Conservation (phyloP, 495 filamentous ascomycete genomes). For the Letharia columbiana region DNA sequence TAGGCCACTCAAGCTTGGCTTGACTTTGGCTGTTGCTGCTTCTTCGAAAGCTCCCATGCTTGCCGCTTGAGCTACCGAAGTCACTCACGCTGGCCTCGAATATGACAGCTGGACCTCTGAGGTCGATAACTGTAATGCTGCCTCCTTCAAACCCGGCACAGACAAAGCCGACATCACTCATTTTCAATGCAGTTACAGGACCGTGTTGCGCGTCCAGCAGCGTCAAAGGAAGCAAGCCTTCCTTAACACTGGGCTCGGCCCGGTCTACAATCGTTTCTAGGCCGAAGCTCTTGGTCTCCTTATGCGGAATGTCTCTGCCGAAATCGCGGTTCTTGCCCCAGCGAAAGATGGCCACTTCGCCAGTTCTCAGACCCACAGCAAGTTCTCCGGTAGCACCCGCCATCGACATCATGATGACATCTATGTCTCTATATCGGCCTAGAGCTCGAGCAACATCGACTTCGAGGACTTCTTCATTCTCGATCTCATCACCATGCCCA, state of each 20-base stretch:
- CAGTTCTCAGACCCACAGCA: constrained; percentile 67
- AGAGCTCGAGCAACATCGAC: constrained; percentile 80
- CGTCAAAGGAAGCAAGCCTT: constrained; percentile 72
- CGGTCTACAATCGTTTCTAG: constrained; percentile 66
- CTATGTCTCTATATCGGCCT: constrained; percentile 65
- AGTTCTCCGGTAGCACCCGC: constrained; percentile 72
- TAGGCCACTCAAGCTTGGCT: constrained; percentile 60
- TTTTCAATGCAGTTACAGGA: constrained; percentile 63
- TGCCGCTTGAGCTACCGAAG: constrained; percentile 55
- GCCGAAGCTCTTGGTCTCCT: constrained; percentile 44
- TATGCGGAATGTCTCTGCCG: constrained; percentile 47
- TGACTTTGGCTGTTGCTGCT: constrained; percentile 38
- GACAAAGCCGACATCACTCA: constrained; percentile 87
- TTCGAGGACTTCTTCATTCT: constrained; percentile 74
- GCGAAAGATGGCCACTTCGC: constrained; percentile 78
- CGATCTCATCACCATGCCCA: constrained; percentile 84
- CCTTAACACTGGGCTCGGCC: constrained; percentile 68
- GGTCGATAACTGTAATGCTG: constrained; percentile 68
- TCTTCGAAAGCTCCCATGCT: constrained; percentile 58
- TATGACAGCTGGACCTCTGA: constrained; percentile 84
- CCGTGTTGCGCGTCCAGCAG: constrained; percentile 77
- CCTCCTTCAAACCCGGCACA: constrained; percentile 77
- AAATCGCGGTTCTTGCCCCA: constrained; percentile 72
- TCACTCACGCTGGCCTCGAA: constrained; percentile 59
- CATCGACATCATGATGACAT: constrained; percentile 66